These are phyloP conservation scores for Podospora australis DNA, from an alignment of 495 filamentous ascomycete species.

Conservation along the genomic window DNA sequence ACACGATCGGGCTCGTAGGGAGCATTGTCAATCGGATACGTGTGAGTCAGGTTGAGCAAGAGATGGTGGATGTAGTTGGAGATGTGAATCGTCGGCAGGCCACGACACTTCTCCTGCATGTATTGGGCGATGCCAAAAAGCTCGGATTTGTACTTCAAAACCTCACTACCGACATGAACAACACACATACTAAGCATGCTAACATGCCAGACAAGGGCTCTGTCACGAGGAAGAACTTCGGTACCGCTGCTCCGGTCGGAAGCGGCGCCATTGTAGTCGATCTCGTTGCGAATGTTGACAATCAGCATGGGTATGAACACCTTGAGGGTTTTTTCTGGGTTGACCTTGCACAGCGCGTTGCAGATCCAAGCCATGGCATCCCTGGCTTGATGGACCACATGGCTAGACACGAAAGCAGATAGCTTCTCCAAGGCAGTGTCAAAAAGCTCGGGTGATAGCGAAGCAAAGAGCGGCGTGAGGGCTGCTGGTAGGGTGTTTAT, in stretches of 20 bases:
- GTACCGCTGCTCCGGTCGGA: slow-evolving; percentile 89
- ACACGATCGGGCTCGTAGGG: slow-evolving; percentile 68
- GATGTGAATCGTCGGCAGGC: slow-evolving; percentile 88
- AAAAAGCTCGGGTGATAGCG: slow-evolving; percentile 88
- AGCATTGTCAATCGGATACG: slow-evolving; percentile 82
- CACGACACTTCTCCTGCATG: slow-evolving; percentile 92
- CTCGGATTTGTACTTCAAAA: slow-evolving; percentile 79
- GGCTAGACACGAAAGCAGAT: slow-evolving; percentile 83
- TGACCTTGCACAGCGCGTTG: slow-evolving; percentile 89
- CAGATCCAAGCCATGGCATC: slow-evolving; percentile 99
- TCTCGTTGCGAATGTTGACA: slow-evolving; percentile 88
- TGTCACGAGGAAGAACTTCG: slow-evolving; percentile 87
- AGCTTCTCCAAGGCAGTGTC: slow-evolving; percentile 89
- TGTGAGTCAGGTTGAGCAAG: slow-evolving; percentile 92
- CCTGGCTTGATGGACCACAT: slow-evolving; percentile 94
- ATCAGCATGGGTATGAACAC: slow-evolving; percentile 84
- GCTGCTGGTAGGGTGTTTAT: slow-evolving; percentile 93
- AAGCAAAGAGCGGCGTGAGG: slow-evolving; percentile 82
- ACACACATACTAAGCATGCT: slow-evolving; percentile 98
- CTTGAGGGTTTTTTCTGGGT: slow-evolving; percentile 85
- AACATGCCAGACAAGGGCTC: slow-evolving; percentile 92
- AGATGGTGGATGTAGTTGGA: slow-evolving; percentile 98
- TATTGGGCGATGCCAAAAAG: slow-evolving; percentile 87
- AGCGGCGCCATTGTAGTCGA: slow-evolving; percentile 94
- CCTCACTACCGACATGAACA: slow-evolving; percentile 86